Base-by-base conservation (phyloP, 208 protist species). In the Trypanosoma boissoni region DNA sequence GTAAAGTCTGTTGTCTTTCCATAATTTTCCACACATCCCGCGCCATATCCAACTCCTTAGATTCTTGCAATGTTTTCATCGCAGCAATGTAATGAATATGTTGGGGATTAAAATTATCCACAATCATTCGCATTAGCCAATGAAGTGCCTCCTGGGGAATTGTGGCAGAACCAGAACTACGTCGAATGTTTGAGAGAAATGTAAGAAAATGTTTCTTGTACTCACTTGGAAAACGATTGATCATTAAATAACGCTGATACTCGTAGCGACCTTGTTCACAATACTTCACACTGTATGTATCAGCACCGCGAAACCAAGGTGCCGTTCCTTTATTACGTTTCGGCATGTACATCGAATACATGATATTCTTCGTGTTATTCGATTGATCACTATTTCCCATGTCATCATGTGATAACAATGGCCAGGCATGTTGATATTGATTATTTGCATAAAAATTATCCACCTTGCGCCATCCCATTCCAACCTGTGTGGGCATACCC, bases 81-180 rank as follows among this genome's bases (percentile, higher is more conserved):
- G 89, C 89, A 1, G 85, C 83, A 56, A 91, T 90, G 76, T 95
- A 95, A 66, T 95, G 89, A 36, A 95, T 81, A 68, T 95, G 89
- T 72, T 95, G 89, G 3, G 89, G 89, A 56, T 92, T 95, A 62
- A 95, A 93, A 76, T 95, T 95, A 68, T 95, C 89, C 41, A 95
- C 89, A 53, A 95, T 95, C 89, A 95, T 95, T 49, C 84, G 85
- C 44, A 93, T 58, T n/a, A 95, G 75, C 86, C 89, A 95, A 70
- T 95, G 89, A 63, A 95, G 86, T n/a, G 86, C 73, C 61, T 95
- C 89, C 69, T 94, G 88, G 16, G 88, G 88, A 18, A 94, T 52
- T 7, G 65, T 75, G 26, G 74, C 61, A 12, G 54, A 39, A 43
- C 63, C 39, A 12, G 58, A 62, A 42, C 42, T 55, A 16, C 34